These are phyloP conservation scores for Alternaria gansuensis DNA, from an alignment of 2,329 filamentous ascomycete genomes.

Conservation along the genomic window DNA sequence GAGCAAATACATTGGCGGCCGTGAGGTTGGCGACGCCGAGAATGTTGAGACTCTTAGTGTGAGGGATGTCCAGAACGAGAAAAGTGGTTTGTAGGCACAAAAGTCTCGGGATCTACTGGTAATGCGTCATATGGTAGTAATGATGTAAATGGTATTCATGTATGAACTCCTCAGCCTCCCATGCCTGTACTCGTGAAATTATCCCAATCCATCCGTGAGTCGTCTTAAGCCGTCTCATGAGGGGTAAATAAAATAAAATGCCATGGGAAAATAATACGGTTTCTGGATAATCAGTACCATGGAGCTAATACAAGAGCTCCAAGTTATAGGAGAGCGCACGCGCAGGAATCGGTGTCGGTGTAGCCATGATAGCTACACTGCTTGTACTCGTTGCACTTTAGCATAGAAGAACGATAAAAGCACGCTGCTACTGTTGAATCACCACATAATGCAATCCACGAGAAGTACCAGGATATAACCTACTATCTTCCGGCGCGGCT, in stretches of 20 bases:
- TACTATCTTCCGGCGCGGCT: not conserved
- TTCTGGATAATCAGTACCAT: not conserved
- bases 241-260: not conserved
- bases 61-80: slow-evolving; percentile 37
- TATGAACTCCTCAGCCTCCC: not conserved
- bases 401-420: not conserved
- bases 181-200: not conserved
- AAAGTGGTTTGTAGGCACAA: slow-evolving; percentile 15
- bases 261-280: not conserved
- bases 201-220: not conserved
- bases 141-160: not conserved
- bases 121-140: slow-evolving; percentile 1
- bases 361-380: not conserved
- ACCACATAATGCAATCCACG: not conserved
- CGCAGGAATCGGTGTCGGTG: slow-evolving; percentile 7
- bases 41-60: slow-evolving; percentile 27
- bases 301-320: not conserved
- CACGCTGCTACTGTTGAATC: not conserved
- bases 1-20: slow-evolving; percentile 34
- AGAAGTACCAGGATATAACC: not conserved
- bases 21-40: slow-evolving; percentile 30
- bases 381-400: not conserved
- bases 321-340: not conserved
- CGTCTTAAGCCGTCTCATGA: not conserved
- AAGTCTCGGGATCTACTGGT: not conserved